phyloP scores from a whole-genome alignment of 768 basidiomycete species.

The Podaxis carcinomalis region DNA sequence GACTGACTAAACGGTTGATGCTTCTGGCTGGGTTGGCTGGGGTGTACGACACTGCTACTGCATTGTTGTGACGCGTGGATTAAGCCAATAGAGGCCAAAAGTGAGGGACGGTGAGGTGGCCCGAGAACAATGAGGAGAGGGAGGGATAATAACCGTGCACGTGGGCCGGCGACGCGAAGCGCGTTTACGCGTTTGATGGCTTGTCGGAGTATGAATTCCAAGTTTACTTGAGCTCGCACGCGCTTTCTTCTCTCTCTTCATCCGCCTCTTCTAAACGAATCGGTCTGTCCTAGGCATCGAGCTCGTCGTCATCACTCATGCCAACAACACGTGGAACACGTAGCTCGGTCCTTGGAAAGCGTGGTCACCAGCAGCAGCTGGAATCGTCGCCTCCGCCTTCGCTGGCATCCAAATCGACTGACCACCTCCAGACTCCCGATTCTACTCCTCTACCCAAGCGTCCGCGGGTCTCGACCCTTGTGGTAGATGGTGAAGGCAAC shows the following conservation, averaged over 20 bases:
- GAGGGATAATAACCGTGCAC: neutral
- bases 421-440: slow-evolving; percentile 55
- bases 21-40: neutral
- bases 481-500: slow-evolving; percentile 55
- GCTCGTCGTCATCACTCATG: slow-evolving; percentile 25
- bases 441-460: slow-evolving; percentile 65
- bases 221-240: slow-evolving; percentile 9
- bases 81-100: neutral
- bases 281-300: slow-evolving; percentile 7
- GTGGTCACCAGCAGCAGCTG: slow-evolving; percentile 34
- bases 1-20: neutral
- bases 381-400: slow-evolving; percentile 25
- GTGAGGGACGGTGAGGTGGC: neutral
- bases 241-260: slow-evolving; percentile 10
- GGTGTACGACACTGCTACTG: neutral
- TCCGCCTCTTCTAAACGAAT: slow-evolving; percentile 4
- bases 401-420: slow-evolving; percentile 24
- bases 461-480: slow-evolving; percentile 39
- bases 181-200: slow-evolving; percentile 13
- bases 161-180: slow-evolving; percentile 7
- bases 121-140: neutral
- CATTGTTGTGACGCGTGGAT: neutral
- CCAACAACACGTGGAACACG: slow-evolving; percentile 37
- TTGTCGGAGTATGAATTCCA: slow-evolving; percentile 7
- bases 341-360: slow-evolving; percentile 51